A percentile compares a stretch with the other conserved stretches of the same genome.
These are phyloP conservation scores for Sporormia fimetaria DNA, from an alignment of 495 filamentous ascomycete genomes.

Conservation along the genomic window DNA sequence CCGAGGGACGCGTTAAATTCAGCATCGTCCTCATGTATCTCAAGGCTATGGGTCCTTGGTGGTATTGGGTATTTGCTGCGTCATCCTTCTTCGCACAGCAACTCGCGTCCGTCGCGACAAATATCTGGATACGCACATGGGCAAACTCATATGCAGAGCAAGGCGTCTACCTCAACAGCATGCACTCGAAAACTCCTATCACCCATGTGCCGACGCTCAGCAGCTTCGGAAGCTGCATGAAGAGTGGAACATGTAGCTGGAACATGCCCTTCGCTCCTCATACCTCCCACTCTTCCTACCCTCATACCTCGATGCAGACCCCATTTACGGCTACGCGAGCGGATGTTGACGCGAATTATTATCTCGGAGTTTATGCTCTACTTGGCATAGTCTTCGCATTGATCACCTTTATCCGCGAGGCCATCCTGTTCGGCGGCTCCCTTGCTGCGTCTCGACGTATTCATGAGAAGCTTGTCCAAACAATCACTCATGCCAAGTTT, in stretches of 20 bases:
- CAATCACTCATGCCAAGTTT: conserved; percentile 81
- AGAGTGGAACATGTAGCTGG: conserved; percentile 36
- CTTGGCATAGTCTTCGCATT: conserved; percentile 63
- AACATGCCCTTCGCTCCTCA: conserved; percentile 26
- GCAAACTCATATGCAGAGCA: conserved; percentile 46
- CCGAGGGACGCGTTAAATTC: conserved; percentile 75
- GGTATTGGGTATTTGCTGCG: conserved; percentile 74
- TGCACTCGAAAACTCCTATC: conserved; percentile 29
- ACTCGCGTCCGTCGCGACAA: conserved; percentile 69
- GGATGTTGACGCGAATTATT: conserved; percentile 71
- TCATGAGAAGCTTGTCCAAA: conserved; percentile 64
- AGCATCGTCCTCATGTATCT: conserved; percentile 76
- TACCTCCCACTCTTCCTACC: conserved; percentile 5
- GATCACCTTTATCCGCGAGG: conserved; percentile 68
- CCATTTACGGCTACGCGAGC: conserved; percentile 20
- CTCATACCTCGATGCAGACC: conserved; percentile 9
- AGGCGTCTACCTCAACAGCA: conserved; percentile 15
- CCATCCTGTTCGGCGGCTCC: conserved; percentile 84
- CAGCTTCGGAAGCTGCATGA: conserved; percentile 29
- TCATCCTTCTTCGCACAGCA: conserved; percentile 71
- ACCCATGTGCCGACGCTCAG: conserved; percentile 29
- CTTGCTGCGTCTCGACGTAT: conserved; percentile 78
- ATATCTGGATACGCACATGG: conserved; percentile 93
- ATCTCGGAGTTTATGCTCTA: conserved; percentile 68
- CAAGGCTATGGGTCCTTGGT: conserved; percentile 80